A percentile compares a stretch with the other conserved stretches of the same genome.
Conservation (phyloP, 495 filamentous ascomycete species). For the Hypoxylon rickii region DNA sequence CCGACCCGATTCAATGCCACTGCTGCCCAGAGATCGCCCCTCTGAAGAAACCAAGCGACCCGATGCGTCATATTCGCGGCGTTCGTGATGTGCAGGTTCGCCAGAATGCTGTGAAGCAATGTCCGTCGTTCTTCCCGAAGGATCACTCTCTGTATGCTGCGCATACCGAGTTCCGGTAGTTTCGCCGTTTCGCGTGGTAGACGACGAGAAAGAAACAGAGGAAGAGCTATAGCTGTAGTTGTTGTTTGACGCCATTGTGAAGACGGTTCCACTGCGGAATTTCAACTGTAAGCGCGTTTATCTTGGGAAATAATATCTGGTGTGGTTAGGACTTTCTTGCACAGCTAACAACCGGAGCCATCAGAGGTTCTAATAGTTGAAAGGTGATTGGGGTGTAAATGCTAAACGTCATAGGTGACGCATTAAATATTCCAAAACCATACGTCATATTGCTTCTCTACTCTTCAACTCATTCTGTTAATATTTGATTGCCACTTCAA, state of each 20-base stretch:
- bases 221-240: slow-evolving; percentile 20
- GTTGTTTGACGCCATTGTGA: slow-evolving; percentile 21
- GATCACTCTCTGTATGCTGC: slow-evolving; percentile 17
- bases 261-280: no score
- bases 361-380: no score
- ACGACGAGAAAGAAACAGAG: slow-evolving; percentile 24
- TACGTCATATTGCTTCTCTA: background rate
- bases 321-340: no score
- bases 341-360: no score
- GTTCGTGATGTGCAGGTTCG: slow-evolving; percentile 18
- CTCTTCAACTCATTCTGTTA: background rate
- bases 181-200: slow-evolving; percentile 22
- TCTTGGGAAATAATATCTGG: no score
- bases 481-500: background rate
- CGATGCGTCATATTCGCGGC: slow-evolving; percentile 25
- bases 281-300: no score
- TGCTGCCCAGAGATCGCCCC: slow-evolving; percentile 6
- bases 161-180: slow-evolving; percentile 22
- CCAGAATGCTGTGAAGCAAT: slow-evolving; percentile 15
- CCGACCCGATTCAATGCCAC: slow-evolving; percentile 4
- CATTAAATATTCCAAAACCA: background rate
- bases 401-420: background rate
- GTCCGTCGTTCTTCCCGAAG: slow-evolving; percentile 18
- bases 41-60: slow-evolving; percentile 20
- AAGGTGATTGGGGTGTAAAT: background rate